Conservation (phyloP, 2,329 filamentous ascomycete species). For the Stachybotrys echinatus region DNA sequence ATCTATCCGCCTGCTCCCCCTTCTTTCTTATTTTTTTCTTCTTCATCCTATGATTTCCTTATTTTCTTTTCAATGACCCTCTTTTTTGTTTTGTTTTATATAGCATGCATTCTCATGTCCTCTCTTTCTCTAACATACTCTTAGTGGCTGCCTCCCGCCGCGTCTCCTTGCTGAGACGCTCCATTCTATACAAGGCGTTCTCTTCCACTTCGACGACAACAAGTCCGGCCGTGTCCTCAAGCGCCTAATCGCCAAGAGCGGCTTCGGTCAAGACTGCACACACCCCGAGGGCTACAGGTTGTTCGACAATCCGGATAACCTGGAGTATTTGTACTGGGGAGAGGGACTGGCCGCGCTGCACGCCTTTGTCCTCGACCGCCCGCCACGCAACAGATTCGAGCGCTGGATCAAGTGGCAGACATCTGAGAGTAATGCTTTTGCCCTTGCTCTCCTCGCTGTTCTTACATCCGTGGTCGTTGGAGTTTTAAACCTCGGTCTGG, state of each 20-base stretch:
- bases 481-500: no score
- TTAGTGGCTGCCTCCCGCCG: neutral
- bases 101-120: neutral
- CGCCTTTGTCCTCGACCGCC: no score
- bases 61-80: neutral
- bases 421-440: no score
- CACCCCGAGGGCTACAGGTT: neutral
- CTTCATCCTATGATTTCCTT: neutral
- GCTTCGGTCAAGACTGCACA: neutral
- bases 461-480: no score
- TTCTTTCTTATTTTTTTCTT: no score
- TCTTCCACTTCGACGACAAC: neutral
- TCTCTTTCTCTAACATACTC: neutral
- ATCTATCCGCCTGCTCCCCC: no score
- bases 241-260: neutral
- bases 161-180: neutral
- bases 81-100: neutral
- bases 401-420: no score
- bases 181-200: neutral
- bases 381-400: no score
- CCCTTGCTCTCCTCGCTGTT: no score
- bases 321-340: constrained; percentile 6
- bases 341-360: constrained; percentile 5
- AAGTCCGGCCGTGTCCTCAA: neutral
- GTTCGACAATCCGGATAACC: neutral